Evolutionary conservation across 352 stramenopile genomes (phyloP), one percentile per base, ranked within the genome.

Genomic region (Phytophthora niederhauseri): DNA sequence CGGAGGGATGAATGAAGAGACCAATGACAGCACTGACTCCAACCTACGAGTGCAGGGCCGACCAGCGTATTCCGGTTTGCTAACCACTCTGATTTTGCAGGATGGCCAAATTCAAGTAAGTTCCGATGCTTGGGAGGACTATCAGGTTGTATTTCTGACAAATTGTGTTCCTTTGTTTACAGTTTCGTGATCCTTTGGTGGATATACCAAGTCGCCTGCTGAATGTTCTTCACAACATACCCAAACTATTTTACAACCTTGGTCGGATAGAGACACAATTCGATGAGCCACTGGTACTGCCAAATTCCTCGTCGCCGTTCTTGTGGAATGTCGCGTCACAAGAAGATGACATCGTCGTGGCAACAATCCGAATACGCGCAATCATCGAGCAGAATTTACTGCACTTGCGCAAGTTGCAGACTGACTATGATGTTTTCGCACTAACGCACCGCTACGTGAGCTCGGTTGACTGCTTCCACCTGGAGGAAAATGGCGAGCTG

Each of bases 221-320:
- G n/a, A 84, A 75, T 38, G 77, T 94, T 1, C 73, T 94, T 11
- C 83, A 92, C 63, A 91, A 90, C 64, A 60, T 94, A 1, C 66
- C 72, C 0, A 85, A 88, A 36, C 48, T 91, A 2, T 92, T 94
- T 48, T 75, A 87, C 61, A 90, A 93, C 46, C 28, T 90, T 8
- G 76, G 75, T 17, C 82, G 87, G 8, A 82, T 94, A 31, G 84
- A 93, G 52, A 82, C 77, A 14, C 82, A 91, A 36, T 91, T 93
- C 50, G 68, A 82, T 9, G 50, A 73, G 3, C 75, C 78, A 9
- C 58, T 84, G 9, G 4, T 68, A 3, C 41, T 81, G 36, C 38
- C 68, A 20, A 72, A 26, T 14, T 57, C 54, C 15, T 78, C 72
- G 4, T 79, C 80, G 8, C 83, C 78, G 3, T 89, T 93, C 59